These are phyloP conservation scores for Entophlyctis helioformis DNA, from an alignment of 192 early-diverging fungal genomes.

Conservation along the genomic window DNA sequence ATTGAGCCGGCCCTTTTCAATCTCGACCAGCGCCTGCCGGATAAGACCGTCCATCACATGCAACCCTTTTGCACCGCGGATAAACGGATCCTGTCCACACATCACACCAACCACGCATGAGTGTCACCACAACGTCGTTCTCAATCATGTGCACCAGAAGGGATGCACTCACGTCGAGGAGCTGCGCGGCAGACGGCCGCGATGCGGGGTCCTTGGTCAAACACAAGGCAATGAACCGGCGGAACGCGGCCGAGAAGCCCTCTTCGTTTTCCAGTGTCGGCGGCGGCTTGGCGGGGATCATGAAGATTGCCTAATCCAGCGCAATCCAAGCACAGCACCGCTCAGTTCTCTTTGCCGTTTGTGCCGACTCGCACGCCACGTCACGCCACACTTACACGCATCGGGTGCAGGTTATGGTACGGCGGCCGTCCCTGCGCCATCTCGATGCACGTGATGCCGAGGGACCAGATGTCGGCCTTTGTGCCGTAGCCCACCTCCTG, in stretches of 20 bases:
- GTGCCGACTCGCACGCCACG: too few species aligned
- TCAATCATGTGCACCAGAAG: too few species aligned
- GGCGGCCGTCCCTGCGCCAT: slow-evolving; percentile 54
- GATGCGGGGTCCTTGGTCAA: slow-evolving; percentile 42
- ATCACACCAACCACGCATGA: too few species aligned
- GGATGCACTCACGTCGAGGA: slow-evolving; percentile 31
- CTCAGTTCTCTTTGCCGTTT: background rate
- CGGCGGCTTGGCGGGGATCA: slow-evolving; percentile 50
- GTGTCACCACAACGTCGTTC: too few species aligned
- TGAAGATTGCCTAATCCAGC: slow-evolving; percentile 39
- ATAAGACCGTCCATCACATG: too few species aligned
- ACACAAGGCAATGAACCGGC: slow-evolving; percentile 38
- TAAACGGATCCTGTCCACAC: too few species aligned
- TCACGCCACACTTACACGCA: slow-evolving; percentile 18
- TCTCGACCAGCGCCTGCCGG: too few species aligned
- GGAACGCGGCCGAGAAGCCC: slow-evolving; percentile 30
- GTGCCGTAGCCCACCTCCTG: slow-evolving; percentile 50
- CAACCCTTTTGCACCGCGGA: too few species aligned
- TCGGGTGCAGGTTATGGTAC: slow-evolving; percentile 47
- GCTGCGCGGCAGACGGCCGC: slow-evolving; percentile 30
- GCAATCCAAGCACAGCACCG: slow-evolving; percentile 3
- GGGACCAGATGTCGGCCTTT: slow-evolving; percentile 49
- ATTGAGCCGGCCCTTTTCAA: too few species aligned
- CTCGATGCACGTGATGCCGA: slow-evolving; percentile 53
- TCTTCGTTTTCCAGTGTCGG: slow-evolving; percentile 33